Base-by-base conservation (phyloP, 2,329 filamentous ascomycete species). In the Aspergillus pseudonomiae region DNA sequence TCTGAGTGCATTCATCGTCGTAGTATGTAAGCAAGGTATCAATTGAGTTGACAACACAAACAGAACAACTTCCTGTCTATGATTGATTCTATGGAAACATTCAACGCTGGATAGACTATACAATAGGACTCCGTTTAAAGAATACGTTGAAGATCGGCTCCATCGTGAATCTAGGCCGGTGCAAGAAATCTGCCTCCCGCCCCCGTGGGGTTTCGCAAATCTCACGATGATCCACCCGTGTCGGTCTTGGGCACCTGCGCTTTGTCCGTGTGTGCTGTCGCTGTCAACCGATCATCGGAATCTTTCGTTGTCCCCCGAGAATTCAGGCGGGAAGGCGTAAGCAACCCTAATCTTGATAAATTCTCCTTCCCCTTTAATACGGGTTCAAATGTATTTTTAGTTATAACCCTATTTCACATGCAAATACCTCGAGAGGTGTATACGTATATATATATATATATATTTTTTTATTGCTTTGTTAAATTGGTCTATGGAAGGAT, bases 181-280 rank as follows among this genome's bases (percentile, higher is more conserved):
- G 52, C 21, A 54, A 55, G 52, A 55, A 55, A 55, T 36, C 32
- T 39, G 32, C 39, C 16, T 62, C 28, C 60, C 61, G 61, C 61
- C 61, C 61, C 61, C 61, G 61, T 62, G 61, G 61, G 61, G 61
- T 55, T 55, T 41, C 39, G 41, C 52, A 57, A 54, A 59, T 63
- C 57, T 60, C 55, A 52, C 57, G 21, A 52, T 60, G 61, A 46
- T 63, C 61, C 61, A 63, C 61, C 41, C 57, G 50, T 60, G 57
- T 52, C 41, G 19, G 32, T 39, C 24, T 32, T 39, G 56, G 41
- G 39, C 56, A 58, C 39, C 21, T 57, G 55, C 28, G 55, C 55
- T 36, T 34, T 32, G 56, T 43, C 39, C 30, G 39, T 57, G 54
- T 56, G 24, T 46, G 41, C 26, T 32, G 24, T 21, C 41, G 19